Base-by-base conservation (phyloP, 345 rosid species). In the Eucalyptus curtisii region DNA sequence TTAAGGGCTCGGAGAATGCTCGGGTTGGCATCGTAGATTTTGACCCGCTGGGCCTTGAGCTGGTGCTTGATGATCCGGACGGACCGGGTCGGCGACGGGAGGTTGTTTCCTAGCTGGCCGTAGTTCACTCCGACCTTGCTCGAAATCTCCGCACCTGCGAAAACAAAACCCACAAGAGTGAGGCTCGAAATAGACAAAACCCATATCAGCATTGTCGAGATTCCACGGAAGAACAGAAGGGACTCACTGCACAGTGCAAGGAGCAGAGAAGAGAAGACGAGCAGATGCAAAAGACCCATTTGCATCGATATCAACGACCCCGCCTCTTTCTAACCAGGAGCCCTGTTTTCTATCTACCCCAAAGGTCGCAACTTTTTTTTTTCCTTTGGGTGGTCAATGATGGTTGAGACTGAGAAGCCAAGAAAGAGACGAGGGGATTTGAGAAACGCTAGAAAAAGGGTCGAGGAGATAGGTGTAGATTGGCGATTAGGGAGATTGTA, bases 11-110 rank as follows among this genome's bases (percentile, higher is more conserved):
- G 50, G 86, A 97, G 97, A 92, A 96, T 95, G 8, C 89, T 86
- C 7, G 97, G 97, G 87, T 95, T 89, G 25, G 99, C 95, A 88
- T 94, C 98, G 89, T 96, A 96, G 95, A 97, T 92, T 89, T 97
- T 97, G 88, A 97, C 95, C 0, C 95, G 93, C 76, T 49, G 33
- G 53, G 90, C 86, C 25, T 89, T 87, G 87, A 89, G 86, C 50
- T 27, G 88, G 76, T 88, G 37, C 88, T 55, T 89, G 90, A 89
- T 79, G 80, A 89, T 88, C 86, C 82, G 45, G 55, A 89, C 88
- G 31, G 90, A 86, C 42, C 86, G 88, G 33, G 25, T 45, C 61
- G 88, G 87, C 80, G 86, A 42, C 25, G 90, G 90, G 37, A 89
- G 90, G 76, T 89, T 48, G 90, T 89, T 87, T 22, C 90, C 90